Evolutionary conservation across 1,284 basidiomycete genomes (phyloP).

Genomic region (Kwoniella shivajii): DNA sequence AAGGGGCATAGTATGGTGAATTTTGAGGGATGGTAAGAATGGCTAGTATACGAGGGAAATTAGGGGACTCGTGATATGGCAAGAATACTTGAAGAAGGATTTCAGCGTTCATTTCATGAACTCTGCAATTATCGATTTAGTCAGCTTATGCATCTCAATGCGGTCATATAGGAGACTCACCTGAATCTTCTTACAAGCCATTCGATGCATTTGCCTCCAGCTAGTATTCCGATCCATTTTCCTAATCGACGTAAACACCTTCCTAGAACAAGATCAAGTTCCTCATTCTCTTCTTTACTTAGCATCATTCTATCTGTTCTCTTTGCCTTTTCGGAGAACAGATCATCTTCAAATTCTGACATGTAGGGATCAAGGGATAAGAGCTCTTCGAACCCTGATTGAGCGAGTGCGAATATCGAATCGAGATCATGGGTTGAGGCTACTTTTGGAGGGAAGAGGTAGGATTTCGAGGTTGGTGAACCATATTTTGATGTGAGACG

Average conservation of each 20-base stretch:
- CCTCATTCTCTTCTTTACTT: constrained; percentile 64
- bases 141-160: not conserved
- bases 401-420: constrained; percentile 78
- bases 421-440: constrained; percentile 83
- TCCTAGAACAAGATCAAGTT: constrained; percentile 57
- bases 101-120: constrained; percentile 90
- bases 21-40: constrained; percentile 70
- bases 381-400: constrained; percentile 74
- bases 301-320: constrained; percentile 80
- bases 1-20: constrained; percentile 56
- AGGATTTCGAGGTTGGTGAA: constrained; percentile 63
- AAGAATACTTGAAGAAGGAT: constrained; percentile 80
- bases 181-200: constrained; percentile 94
- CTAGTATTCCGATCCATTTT: constrained; percentile 76
- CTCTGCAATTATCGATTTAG: constrained; percentile 57
- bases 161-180: constrained; percentile 54
- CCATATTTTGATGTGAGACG: constrained; percentile 65
- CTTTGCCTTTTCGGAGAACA: constrained; percentile 84
- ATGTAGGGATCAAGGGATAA: constrained; percentile 63
- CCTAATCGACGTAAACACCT: constrained; percentile 73
- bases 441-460: constrained; percentile 82
- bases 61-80: constrained; percentile 92
- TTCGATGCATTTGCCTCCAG: constrained; percentile 85
- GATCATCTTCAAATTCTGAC: constrained; percentile 61
- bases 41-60: constrained; percentile 90